Conservation (phyloP, 768 basidiomycete species). For the Pisolithus sp. region DNA sequence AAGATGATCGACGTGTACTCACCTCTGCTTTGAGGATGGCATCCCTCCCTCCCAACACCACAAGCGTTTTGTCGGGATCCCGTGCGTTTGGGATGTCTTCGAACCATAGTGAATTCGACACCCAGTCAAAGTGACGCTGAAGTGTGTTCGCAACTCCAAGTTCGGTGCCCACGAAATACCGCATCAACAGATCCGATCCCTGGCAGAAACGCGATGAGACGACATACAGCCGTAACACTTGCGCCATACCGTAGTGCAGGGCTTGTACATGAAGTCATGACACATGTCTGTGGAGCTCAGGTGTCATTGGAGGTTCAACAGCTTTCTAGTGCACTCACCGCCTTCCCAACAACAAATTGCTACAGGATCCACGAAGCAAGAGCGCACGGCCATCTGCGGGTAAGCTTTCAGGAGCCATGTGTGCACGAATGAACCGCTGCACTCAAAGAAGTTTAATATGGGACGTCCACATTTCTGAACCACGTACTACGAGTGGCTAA, state of each 20-base stretch:
- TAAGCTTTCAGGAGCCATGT: conserved; percentile 84
- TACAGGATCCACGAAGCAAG: conserved; percentile 88
- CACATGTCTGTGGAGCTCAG: conserved; percentile 58
- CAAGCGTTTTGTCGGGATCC: conserved; percentile 58
- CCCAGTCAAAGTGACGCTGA: conserved; percentile 80
- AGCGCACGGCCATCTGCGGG: conserved; percentile 62
- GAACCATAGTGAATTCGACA: conserved; percentile 81
- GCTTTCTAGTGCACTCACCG: conserved; percentile 38
- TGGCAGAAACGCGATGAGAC: conserved; percentile 23
- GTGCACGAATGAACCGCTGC: conserved; percentile 74
- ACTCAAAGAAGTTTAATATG: conserved; percentile 2
- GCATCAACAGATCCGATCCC: conserved; percentile 75
- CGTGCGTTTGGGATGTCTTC: conserved; percentile 81
- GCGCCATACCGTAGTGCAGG: conserved; percentile 48
- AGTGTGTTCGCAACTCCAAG: conserved; percentile 83
- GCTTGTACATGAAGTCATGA: conserved; percentile 82
- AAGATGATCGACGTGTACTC: conserved; percentile 8
- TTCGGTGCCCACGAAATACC: conserved; percentile 85
- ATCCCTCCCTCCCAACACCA: conserved; percentile 81
- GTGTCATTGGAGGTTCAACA: not conserved
- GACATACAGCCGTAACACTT: not conserved
- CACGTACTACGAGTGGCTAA: conserved; percentile 88
- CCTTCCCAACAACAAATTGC: conserved; percentile 94
- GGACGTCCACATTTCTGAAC: not conserved
- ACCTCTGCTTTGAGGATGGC: conserved; percentile 72